These are phyloP conservation scores for Darksidea phi DNA, from an alignment of 495 filamentous ascomycete species.

Conservation along the genomic window DNA sequence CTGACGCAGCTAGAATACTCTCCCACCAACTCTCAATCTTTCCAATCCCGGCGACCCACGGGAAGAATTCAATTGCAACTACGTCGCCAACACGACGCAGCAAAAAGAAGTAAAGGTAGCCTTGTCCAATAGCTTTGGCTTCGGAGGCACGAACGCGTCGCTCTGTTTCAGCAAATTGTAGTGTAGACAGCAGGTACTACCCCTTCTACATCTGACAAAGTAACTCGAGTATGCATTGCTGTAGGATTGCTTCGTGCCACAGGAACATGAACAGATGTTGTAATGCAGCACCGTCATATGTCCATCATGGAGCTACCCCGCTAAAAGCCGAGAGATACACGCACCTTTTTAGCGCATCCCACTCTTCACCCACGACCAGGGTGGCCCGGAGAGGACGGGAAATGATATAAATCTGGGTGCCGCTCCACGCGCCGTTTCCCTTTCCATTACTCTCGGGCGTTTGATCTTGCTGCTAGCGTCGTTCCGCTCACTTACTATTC, in stretches of 20 bases:
- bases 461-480: not conserved
- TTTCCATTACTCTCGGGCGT: not conserved
- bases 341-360: not conserved
- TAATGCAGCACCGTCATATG: constrained; percentile 26
- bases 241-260: not conserved
- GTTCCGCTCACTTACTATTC: too few relatives aligned
- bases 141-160: constrained; percentile 93
- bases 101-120: constrained; percentile 68
- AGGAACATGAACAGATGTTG: not conserved
- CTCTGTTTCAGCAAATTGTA: constrained; percentile 68
- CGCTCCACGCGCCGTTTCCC: too few relatives aligned
- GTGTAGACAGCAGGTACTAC: not conserved
- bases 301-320: constrained; percentile 27
- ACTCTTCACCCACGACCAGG: constrained; percentile 17
- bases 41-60: constrained; percentile 53
- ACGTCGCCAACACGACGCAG: constrained; percentile 71
- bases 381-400: not conserved
- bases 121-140: constrained; percentile 94
- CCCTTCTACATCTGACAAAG: not conserved
- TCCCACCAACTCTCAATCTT: constrained; percentile 89
- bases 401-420: not conserved
- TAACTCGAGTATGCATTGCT: too few relatives aligned
- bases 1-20: constrained; percentile 57
- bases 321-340: constrained; percentile 21
- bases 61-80: constrained; percentile 79